Conservation (phyloP, 2,329 filamentous ascomycete genomes). For the Grosmannia huntii region DNA sequence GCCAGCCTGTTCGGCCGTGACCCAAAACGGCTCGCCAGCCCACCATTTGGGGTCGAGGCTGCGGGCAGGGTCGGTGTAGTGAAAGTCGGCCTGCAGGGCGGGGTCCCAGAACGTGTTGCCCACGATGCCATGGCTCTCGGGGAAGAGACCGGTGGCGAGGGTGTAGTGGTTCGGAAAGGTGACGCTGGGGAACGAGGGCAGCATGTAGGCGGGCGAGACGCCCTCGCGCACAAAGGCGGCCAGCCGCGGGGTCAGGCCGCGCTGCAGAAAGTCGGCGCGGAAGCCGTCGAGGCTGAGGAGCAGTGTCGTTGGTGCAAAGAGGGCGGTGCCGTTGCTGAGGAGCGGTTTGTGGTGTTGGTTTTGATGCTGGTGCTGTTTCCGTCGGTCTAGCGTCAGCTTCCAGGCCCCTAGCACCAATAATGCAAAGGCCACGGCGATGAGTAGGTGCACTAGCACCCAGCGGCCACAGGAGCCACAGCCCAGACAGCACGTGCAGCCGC, state of each 20-base stretch:
- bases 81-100: constrained; percentile 63
- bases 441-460: constrained; percentile 39
- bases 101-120: constrained; percentile 95
- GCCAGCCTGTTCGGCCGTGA: constrained; percentile 74
- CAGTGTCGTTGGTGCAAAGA: constrained; percentile 85
- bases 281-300: constrained; percentile 93
- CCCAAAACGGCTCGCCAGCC: constrained; percentile 89
- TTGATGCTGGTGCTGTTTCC: too few species aligned
- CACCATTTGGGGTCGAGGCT: constrained; percentile 88
- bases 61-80: constrained; percentile 63
- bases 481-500: neutral
- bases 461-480: constrained; percentile 30
- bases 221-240: constrained; percentile 68
- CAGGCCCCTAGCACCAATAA: constrained; percentile 44
- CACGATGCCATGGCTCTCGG: constrained; percentile 84
- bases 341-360: constrained; percentile 3
- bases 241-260: constrained; percentile 71
- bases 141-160: constrained; percentile 80
- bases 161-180: constrained; percentile 98
- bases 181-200: constrained; percentile 86
- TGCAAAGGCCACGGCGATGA: constrained; percentile 40
- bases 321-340: constrained; percentile 69
- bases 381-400: constrained; percentile 37
- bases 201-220: constrained; percentile 84
- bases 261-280: constrained; percentile 80